Conservation (phyloP, 257 asterid species). For the Fraxinus quadrangulata region DNA sequence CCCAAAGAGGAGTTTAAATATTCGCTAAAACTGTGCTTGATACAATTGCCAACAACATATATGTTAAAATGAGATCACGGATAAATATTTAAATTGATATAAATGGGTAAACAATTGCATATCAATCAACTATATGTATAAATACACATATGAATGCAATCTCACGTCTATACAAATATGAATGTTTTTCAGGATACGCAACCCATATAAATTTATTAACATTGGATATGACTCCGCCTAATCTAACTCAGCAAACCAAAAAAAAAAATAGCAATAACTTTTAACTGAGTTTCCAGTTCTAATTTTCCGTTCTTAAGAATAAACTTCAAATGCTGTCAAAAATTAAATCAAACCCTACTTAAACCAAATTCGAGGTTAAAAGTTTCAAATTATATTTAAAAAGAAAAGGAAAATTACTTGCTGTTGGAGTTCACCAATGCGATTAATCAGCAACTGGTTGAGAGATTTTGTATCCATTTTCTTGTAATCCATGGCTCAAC, state of each 20-base stretch:
- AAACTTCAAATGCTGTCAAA: not conserved
- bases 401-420: conserved; percentile 28
- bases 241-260: not conserved
- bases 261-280: not conserved
- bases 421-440: conserved; percentile 36
- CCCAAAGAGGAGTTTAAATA: not conserved
- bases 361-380: conserved; percentile 5
- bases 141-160: not conserved
- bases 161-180: not conserved
- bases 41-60: not conserved
- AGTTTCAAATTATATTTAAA: not conserved
- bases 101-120: not conserved
- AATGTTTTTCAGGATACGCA: not conserved
- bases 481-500: conserved; percentile 32
- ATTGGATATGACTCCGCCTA: not conserved
- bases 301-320: not conserved
- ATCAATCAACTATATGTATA: not conserved
- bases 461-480: conserved; percentile 35
- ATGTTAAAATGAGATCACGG: not conserved
- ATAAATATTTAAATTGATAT: not conserved
- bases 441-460: conserved; percentile 29
- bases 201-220: too few species aligned
- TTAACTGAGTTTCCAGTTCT: not conserved
- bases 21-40: not conserved
- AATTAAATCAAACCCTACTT: conserved; percentile 15